Conservation (phyloP, 768 basidiomycete genomes). For the Termitomyces sp. region DNA sequence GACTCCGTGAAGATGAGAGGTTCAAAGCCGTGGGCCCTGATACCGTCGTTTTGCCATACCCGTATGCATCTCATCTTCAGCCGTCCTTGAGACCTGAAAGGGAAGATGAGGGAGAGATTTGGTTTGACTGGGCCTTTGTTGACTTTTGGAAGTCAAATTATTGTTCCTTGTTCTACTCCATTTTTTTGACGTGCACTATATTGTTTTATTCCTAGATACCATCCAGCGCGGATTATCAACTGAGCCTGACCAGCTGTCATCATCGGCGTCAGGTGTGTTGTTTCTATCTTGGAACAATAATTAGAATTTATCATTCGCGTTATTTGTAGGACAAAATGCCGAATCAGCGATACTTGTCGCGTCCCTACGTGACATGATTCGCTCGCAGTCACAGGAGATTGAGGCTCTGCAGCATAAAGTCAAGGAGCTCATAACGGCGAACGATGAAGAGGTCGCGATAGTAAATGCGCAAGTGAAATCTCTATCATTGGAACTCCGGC, state of each 20-base stretch:
- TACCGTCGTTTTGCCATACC: conserved; percentile 59
- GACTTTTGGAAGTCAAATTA: conserved; percentile 99
- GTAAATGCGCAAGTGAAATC: conserved; percentile 42
- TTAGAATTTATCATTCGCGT: not conserved
- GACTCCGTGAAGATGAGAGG: conserved; percentile 87
- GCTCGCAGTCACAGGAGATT: conserved; percentile 77
- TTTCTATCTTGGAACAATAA: not conserved
- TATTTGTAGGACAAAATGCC: conserved; percentile 50
- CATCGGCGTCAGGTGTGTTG: conserved; percentile 40
- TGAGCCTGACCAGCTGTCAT: conserved; percentile 61
- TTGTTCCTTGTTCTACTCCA: conserved; percentile 46
- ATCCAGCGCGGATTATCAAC: conserved; percentile 68
- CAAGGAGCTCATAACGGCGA: conserved; percentile 30
- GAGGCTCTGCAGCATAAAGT: conserved; percentile 61
- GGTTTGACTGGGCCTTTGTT: conserved; percentile 98
- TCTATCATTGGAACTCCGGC: conserved; percentile 43
- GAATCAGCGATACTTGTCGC: conserved; percentile 80
- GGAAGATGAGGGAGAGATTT: conserved; percentile 76
- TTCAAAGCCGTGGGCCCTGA: conserved; percentile 91
- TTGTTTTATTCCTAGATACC: conserved; percentile 45
- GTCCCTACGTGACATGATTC: conserved; percentile 80
- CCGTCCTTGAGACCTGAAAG: conserved; percentile 30
- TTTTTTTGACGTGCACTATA: not conserved
- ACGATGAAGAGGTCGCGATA: conserved; percentile 34
- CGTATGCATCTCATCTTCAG: conserved; percentile 30